These are phyloP conservation scores for Pezicula radicicola DNA, from an alignment of 2,329 filamentous ascomycete species.

Conservation along the genomic window DNA sequence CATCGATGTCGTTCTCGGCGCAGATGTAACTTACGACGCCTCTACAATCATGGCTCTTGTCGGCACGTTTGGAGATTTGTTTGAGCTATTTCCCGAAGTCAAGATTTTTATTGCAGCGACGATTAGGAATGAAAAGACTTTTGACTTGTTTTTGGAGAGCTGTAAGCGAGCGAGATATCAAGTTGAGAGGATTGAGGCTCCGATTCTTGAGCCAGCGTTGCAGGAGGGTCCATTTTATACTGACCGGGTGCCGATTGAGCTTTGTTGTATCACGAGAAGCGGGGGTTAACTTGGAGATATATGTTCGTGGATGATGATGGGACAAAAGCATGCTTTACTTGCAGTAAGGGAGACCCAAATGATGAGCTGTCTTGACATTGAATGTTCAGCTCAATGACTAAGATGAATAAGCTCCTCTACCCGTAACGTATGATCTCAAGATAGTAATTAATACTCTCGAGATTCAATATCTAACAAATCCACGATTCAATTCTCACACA, in stretches of 20 bases:
- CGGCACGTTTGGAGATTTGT: constrained; percentile 60
- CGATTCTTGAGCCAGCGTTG: constrained; percentile 31
- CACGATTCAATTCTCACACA: too few relatives aligned
- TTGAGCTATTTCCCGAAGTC: constrained; percentile 51
- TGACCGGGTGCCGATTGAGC: constrained; percentile 55
- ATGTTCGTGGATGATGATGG: too few relatives aligned
- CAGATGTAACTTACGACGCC: constrained; percentile 76
- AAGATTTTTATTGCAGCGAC: constrained; percentile 67
- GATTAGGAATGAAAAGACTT: constrained; percentile 68
- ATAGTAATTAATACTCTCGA: too few relatives aligned
- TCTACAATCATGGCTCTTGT: constrained; percentile 61
- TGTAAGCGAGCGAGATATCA: constrained; percentile 41
- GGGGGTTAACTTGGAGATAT: not conserved
- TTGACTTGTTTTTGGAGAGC: constrained; percentile 57
- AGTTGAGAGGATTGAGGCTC: constrained; percentile 41
- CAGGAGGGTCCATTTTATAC: constrained; percentile 65
- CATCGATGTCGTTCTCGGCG: constrained; percentile 66
- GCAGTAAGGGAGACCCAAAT: too few relatives aligned
- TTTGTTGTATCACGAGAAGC: constrained; percentile 40
- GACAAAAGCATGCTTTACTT: too few relatives aligned
- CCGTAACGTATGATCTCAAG: too few relatives aligned
- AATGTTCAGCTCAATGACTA: too few relatives aligned
- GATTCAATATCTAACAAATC: too few relatives aligned
- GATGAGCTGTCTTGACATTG: too few relatives aligned
- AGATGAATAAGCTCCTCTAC: too few relatives aligned